Evolutionary conservation across 345 rosid species (phyloP), one percentile per base, ranked within the genome.

Genomic region (Gossypium rotundifolium): DNA sequence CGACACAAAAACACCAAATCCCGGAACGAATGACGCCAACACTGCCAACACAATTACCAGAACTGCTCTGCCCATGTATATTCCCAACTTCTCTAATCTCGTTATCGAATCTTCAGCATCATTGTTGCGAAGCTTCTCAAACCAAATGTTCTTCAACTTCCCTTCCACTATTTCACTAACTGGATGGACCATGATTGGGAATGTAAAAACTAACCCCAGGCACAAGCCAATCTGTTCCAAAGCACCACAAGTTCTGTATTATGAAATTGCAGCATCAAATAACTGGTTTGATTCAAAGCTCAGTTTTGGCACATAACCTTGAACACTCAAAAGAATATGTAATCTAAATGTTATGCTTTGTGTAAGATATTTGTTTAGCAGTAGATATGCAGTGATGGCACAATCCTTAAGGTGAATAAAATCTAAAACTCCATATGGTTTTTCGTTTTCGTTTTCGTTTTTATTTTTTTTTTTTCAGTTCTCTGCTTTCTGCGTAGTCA

Each of bases 171-270:
- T 93, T 90, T 93, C 99, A 9, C 86, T 83, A 16, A 93, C 80
- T 0, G 98, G 99, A 72, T 89, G 97, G 4, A 89, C 83, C 98
- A 90, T 91, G 76, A 93, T 86, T 0, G 99, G 99, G 70, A 89
- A 88, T 18, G 98, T 93, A 83, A 95, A 95, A 3, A 86, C 62
- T 45, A 95, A 81, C 65, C 88, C 99, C 87, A 91, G 72, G 83
- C 97, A 95, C 83, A 95, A 68, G 8, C 96, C 99, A 76, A 90
- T 78, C 98, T 95, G 91, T 60, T 25, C 17, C 40, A 11, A 12
- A 58, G 17, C 66, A 77, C 44, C 60, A 78, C 13, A 65, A 66
- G 14, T 46, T 66, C 71, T 22, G 40, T 46, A 46, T 45, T 11
- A 65, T 20, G 53, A 20, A 66, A 13, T 45, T 22, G 16, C 45